Percentiles rank a stretch among this genome's conserved stretches.
phyloP scores from a whole-genome alignment of 2,329 filamentous ascomycete species.

The Aureobasidium namibiae region DNA sequence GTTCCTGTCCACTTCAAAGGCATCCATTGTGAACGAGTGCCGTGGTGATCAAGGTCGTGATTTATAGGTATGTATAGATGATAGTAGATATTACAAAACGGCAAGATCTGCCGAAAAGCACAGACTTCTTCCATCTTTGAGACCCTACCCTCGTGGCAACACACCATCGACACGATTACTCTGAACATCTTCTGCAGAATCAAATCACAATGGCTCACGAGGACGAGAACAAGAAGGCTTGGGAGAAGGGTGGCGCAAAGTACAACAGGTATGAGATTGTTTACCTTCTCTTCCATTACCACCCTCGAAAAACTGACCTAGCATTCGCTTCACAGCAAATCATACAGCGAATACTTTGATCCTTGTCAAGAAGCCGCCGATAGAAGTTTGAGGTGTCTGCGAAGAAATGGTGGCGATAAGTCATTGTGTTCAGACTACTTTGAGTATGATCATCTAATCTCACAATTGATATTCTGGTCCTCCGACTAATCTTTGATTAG shows the following conservation, averaged over 20 bases:
- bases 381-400: slow-evolving; percentile 77
- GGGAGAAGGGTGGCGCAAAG: slow-evolving; percentile 28
- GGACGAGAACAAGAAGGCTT: slow-evolving; percentile 21
- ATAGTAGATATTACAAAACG: background rate
- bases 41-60: background rate
- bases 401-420: slow-evolving; percentile 78
- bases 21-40: background rate
- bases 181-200: background rate
- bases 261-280: slow-evolving; percentile 28
- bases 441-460: slow-evolving; percentile 53
- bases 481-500: slow-evolving; percentile 36
- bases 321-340: slow-evolving; percentile 55
- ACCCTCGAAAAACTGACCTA: background rate
- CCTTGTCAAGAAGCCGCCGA: slow-evolving; percentile 90
- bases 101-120: slow-evolving; percentile 7
- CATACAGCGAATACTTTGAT: slow-evolving; percentile 82
- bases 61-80: background rate
- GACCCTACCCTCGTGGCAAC: slow-evolving; percentile 1
- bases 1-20: background rate
- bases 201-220: background rate
- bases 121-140: background rate
- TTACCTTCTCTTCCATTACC: background rate
- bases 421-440: slow-evolving; percentile 94
- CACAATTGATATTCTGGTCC: background rate
- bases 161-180: background rate